Base-by-base conservation (phyloP, 2,329 filamentous ascomycete species). In the Hymenoscyphus infarciens region DNA sequence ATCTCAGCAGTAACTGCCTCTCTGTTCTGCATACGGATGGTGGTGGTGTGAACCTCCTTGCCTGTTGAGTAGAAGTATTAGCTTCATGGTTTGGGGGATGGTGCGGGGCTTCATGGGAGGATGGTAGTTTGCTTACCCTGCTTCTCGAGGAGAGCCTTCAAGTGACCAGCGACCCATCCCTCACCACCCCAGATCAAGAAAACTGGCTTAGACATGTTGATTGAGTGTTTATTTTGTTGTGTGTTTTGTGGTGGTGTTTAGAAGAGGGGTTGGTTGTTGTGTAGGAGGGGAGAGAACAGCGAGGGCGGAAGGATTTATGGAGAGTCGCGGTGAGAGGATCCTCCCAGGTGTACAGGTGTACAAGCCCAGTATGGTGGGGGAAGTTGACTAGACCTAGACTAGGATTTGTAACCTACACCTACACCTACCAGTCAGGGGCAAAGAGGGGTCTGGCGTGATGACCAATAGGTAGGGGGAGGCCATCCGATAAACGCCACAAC, bases 181-280 rank as follows among this genome's bases (percentile, higher is more conserved):
- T 81, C 78, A 67, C 80, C 83, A 61, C 86, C 86, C 85, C 85
- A 88, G 71, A 88, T 85, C 67, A 89, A 80, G 74, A 83, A 87
- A 68, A 80, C 78, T 69, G 66, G 67, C 60, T 72, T 68, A 25
- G 68, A 57, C 45, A 52, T 52, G 19, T 52, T 52, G 45, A 25
- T 52, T 52, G 45, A 52, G 19, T 25, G 22, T 15, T 8, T 56
- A 27, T 7, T 56, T 19, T 29, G n/a, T n/a, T 3, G 25, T 31
- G 10, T 33, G 8, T n/a, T n/a, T n/a, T 56, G n/a, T n/a, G 27
- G 16, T 35, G 39, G 38, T n/a, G 38, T 49, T 57, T 33, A 7
- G 19, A 22, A 11, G 39, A 22, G 16, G 39, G 27, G 16, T 29
- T 53, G 27, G 16, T 29, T 53, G 22, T 29, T 19, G 27, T 49